These are phyloP conservation scores for Penicillium sp. DNA, from an alignment of 2,329 filamentous ascomycete genomes.

Conservation along the genomic window DNA sequence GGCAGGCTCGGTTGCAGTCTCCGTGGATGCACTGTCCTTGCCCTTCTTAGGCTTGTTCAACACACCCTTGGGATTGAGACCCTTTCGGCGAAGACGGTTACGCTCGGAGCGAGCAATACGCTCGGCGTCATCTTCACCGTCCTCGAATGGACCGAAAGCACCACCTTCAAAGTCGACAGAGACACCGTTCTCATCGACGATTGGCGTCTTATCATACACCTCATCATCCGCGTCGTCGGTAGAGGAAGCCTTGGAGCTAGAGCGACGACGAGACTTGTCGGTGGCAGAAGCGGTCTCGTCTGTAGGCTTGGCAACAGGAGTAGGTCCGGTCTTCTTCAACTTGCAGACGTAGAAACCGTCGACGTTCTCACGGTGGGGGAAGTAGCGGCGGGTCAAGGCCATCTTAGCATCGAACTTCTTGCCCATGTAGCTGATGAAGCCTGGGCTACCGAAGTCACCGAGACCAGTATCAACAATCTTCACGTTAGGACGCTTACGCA, in stretches of 20 bases:
- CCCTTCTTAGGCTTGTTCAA: constrained; percentile 34
- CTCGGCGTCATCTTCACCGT: constrained; percentile 60
- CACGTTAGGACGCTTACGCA: constrained; percentile 87
- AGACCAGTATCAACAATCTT: constrained; percentile 87
- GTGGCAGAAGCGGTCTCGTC: constrained; percentile 22
- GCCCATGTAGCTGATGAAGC: constrained; percentile 83
- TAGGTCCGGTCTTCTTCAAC: constrained; percentile 84
- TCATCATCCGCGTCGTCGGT: constrained; percentile 40
- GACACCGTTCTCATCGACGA: constrained; percentile 42
- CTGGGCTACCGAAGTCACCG: constrained; percentile 76
- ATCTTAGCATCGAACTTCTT: constrained; percentile 86
- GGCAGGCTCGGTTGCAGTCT: not conserved
- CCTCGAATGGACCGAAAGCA: constrained; percentile 67
- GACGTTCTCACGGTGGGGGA: constrained; percentile 88
- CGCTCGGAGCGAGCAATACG: constrained; percentile 69
- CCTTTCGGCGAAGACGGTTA: constrained; percentile 67
- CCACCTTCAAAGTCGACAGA: constrained; percentile 38
- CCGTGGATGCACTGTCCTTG: constrained; percentile 20
- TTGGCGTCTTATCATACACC: constrained; percentile 62
- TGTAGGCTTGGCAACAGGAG: constrained; percentile 43
- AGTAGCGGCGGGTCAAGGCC: constrained; percentile 77
- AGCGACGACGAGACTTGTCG: constrained; percentile 13
- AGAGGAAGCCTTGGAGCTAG: constrained; percentile 19
- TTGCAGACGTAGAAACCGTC: constrained; percentile 99
- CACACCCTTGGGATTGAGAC: constrained; percentile 62